A percentile compares a stretch with the other conserved stretches of the same genome.
Evolutionary conservation across 2,329 filamentous ascomycete genomes (phyloP).

Genomic region (Fusarium fracticaudum): DNA sequence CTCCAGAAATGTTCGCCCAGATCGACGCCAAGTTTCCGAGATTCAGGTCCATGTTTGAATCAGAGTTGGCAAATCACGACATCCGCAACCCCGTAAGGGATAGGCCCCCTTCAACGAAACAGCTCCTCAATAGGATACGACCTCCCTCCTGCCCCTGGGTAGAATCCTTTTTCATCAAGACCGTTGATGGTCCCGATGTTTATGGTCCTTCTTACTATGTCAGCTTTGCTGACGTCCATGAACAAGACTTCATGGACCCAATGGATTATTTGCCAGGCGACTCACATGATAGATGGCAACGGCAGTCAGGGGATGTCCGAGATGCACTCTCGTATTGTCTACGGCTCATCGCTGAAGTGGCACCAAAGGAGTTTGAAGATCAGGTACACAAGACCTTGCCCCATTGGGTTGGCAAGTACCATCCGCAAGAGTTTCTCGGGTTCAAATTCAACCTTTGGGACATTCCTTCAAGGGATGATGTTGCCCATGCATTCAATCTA

Average conservation of each 20-base stretch:
- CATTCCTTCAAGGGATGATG: background rate
- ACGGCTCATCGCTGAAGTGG: background rate
- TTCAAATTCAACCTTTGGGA: background rate
- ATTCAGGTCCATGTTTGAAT: background rate
- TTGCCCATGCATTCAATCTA: rapidly evolving
- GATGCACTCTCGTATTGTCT: background rate
- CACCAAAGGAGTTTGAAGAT: background rate
- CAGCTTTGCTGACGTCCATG: rapidly evolving
- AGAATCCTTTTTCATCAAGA: rapidly evolving
- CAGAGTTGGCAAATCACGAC: rapidly evolving
- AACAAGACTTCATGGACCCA: background rate
- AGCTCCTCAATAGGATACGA: rapidly evolving
- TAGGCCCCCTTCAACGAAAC: rapidly evolving
- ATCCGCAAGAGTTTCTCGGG: background rate
- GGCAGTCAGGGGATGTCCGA: background rate
- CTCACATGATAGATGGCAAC: background rate
- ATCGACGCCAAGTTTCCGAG: background rate
- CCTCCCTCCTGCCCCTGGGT: rapidly evolving
- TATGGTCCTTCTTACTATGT: rapidly evolving
- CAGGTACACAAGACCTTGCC: background rate
- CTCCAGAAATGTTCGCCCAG: background rate
- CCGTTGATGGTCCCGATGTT: background rate
- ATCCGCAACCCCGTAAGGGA: rapidly evolving
- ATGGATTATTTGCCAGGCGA: too few relatives aligned
- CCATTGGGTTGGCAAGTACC: background rate